Evolutionary conservation across 2,329 filamentous ascomycete genomes (phyloP), one percentile per base, ranked within the genome.

Genomic region (Monilinia fructicola): DNA sequence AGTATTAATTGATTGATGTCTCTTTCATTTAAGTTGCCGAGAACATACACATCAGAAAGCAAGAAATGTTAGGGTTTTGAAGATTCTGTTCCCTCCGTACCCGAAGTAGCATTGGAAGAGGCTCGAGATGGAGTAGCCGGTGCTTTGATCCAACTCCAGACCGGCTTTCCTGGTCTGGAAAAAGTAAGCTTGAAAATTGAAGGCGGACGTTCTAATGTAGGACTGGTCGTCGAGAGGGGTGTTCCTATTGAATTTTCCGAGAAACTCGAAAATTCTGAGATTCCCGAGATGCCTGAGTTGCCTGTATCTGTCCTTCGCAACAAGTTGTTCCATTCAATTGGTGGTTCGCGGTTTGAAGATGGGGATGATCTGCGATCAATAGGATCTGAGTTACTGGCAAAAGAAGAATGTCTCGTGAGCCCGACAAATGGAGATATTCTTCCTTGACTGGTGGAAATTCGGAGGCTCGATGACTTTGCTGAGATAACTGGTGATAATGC

Each of bases 151-250:
- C 12, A 26, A 21, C 16, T 35, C 40, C 40, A 59, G 42, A 44
- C 26, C 18, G 21, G 23, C 12, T 21, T 48, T 1, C 61, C 61
- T 2, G 40, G 48, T 38, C 7, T 55, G 1, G 40, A 55, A 18
- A 48, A 56, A 12, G 52, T 42, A 18, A 40, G 21, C 52, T 55
- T 55, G 9, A 48, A 48, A n/a, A 46, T 35, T 12, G 61, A 64
- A 3, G 52, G 11, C 7, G 61, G 61, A 21, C 40, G 9, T 3
- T 40, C 40, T 9, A 56, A 12, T 35, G 52, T 55, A 9, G 61
- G 52, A 38, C 52, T 64, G 23, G 26, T 46, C 52, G 55, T 55
- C 5, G 52, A 44, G 23, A 56, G n/a, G 1, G 61, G 52, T 4
- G 40, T 64, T 23, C 10, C 52, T 23, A 40, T 23, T 26, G 40